These are phyloP conservation scores for Candida takata DNA, from an alignment of 805 yeast species.

Conservation along the genomic window DNA sequence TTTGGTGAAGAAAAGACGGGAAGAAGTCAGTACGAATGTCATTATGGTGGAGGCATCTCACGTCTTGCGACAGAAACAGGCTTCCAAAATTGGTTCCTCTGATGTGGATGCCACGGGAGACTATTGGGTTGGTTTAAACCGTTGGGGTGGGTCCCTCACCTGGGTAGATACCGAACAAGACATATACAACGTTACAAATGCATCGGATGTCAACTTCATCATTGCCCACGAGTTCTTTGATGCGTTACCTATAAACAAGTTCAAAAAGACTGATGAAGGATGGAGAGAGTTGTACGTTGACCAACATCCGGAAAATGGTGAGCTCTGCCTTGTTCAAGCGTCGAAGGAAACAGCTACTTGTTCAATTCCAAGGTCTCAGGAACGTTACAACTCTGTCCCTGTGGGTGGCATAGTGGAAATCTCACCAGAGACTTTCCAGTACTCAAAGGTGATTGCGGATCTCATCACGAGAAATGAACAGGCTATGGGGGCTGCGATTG, in stretches of 20 bases:
- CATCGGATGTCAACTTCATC: slow-evolving; percentile 45
- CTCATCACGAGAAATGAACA: slow-evolving; percentile 29
- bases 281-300: slow-evolving; percentile 81
- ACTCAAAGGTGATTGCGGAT: slow-evolving; percentile 45
- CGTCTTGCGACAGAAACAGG: slow-evolving; percentile 51
- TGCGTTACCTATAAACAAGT: slow-evolving; percentile 73
- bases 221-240: slow-evolving; percentile 86
- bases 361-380: slow-evolving; percentile 41
- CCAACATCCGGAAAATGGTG: slow-evolving; percentile 21
- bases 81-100: slow-evolving; percentile 27
- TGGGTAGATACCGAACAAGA: slow-evolving; percentile 59
- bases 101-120: slow-evolving; percentile 17
- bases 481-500: slow-evolving; percentile 54
- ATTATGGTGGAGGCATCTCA: slow-evolving; percentile 68
- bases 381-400: slow-evolving; percentile 47
- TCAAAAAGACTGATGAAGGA: slow-evolving; percentile 53
- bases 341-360: slow-evolving; percentile 60
- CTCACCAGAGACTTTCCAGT: slow-evolving; percentile 64
- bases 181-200: slow-evolving; percentile 17
- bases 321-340: slow-evolving; percentile 50
- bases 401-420: slow-evolving; percentile 59
- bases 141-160: slow-evolving; percentile 46
- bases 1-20: slow-evolving; percentile 28
- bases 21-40: slow-evolving; percentile 27
- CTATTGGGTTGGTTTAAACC: slow-evolving; percentile 13